A percentile compares a stretch with the other conserved stretches of the same genome.
Conservation (phyloP, 2,329 filamentous ascomycete species). For the Diaporthe capsici region DNA sequence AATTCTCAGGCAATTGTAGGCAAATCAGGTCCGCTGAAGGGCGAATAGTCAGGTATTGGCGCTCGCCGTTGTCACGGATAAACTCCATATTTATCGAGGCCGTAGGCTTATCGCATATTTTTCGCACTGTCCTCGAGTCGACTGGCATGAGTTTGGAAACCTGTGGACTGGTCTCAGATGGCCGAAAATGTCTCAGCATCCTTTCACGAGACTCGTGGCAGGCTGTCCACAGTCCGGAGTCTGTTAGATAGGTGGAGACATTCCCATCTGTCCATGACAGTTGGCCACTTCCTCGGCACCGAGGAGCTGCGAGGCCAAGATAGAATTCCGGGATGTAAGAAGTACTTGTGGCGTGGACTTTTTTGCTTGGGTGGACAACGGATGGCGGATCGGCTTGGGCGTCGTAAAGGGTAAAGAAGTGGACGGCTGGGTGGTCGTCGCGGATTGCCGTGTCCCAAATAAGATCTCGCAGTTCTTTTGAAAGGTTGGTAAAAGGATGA, state of each 20-base stretch:
- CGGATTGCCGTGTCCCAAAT: constrained; percentile 15
- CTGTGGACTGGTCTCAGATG: neutral
- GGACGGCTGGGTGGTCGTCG: neutral
- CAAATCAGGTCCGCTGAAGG: neutral
- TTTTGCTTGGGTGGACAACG: neutral
- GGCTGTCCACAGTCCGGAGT: constrained; percentile 11
- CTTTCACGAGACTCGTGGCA: neutral
- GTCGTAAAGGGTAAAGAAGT: neutral
- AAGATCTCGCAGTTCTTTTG: neutral
- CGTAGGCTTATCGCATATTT: neutral
- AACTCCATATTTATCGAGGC: neutral
- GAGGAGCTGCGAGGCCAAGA: neutral
- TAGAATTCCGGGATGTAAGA: neutral
- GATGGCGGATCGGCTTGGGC: neutral
- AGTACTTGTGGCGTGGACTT: neutral
- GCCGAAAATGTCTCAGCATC: neutral
- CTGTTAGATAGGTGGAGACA: neutral
- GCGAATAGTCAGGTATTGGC: neutral
- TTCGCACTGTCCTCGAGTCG: rapidly evolving
- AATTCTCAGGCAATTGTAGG: neutral
- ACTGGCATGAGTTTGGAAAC: neutral
- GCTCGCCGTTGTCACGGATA: neutral
- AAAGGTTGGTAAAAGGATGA: neutral
- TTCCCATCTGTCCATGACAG: neutral
- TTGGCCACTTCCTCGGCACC: neutral